Evolutionary conservation across 2,329 filamentous ascomycete genomes (phyloP), one percentile per base, ranked within the genome.

Genomic region (Cladosporium sp.): DNA sequence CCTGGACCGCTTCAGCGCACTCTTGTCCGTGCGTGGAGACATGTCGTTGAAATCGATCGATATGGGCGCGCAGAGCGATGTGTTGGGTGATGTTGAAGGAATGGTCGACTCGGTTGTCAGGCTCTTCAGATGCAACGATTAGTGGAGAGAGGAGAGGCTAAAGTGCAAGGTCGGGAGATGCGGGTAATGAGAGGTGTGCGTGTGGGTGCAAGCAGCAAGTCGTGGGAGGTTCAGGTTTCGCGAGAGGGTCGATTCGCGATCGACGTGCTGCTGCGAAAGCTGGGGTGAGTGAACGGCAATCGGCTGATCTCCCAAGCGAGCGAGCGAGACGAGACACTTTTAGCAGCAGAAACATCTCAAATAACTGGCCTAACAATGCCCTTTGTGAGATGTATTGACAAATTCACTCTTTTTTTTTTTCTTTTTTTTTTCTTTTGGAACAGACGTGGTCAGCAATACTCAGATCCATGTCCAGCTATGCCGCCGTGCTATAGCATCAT

Each of bases 1-100:
- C 78, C 89, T 86, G 72, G 83, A 86, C 76, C 92, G 89, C 84
- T 96, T 96, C 81, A 95, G 87, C 81, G 91, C 90, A 82, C 89
- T 93, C 82, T 91, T 91, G 80, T 95, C 90, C 5, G 69, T 55
- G 37, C 69, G 66, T 14, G 72, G 70, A 29, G 74, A 67, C 74
- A 76, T 76, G 16, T 44, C 33, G 55, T 46, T 29, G 28, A 4
- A 33, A 11, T 46, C 52, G n/a, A 31, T 31, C 52, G 52, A 55
- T 55, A 12, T 12, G 18, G 10, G 31, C 16, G 52, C 8, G n/a
- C 2, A 33, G n/a, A 18, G 29, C 28, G 52, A 55, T 31, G 29
- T 21, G n/a, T 31, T 33, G 28, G 10, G 16, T 10, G 31, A 21
- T 31, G 28, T 31, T 18, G 52, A 21, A 10, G 28, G 18, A 18